Base-by-base conservation (phyloP, 306 rosid species). In the Quercus gilva region DNA sequence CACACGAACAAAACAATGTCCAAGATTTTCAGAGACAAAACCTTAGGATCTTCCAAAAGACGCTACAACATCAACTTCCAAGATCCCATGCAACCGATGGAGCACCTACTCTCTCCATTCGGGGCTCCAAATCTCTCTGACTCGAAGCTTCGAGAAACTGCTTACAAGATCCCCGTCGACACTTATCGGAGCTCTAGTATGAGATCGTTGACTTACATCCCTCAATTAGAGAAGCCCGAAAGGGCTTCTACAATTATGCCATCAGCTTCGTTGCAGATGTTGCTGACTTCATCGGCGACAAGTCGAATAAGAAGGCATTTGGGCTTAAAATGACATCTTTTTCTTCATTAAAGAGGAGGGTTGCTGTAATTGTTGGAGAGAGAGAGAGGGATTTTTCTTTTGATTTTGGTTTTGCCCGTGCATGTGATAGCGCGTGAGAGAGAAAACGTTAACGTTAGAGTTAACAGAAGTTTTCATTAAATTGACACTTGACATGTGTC, bases 271-370 rank as follows among this genome's bases (percentile, higher is more conserved):
- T 80, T 91, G 71, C 90, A 91, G 78, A 81, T 97, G 79, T 92
- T 95, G 37, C 72, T 92, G 77, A 94, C 97, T 29, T 88, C 94
- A 67, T 80, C 91, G 71, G 95, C 95, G 69, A 90, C 94, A 51
- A 90, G 97, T 74, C 79, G 84, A 78, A 91, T 92, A 95, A 92
- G 93, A 93, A 85, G 88, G 97, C 97, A 0, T 41, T 92, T 33
- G 92, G 97, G 26, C 73, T 95, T 56, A 91, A 91, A 84, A 74
- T 89, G 88, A 23, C 90, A 79, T 70, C 94, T 78, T 81, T 68
- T 45, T 65, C 96, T 81, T 81, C 69, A 28, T 71, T 83, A 51
- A 75, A 70, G 73, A 85, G 74, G 90, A 75, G 60, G 20, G 74
- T 13, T 31, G 81, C 2, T 33, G 1, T 33, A 33, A 33, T 33